A percentile compares a stretch with the other conserved stretches of the same genome.
Evolutionary conservation across 805 yeast species (phyloP).

Genomic region (Cyberlindnera euphorbiae): DNA sequence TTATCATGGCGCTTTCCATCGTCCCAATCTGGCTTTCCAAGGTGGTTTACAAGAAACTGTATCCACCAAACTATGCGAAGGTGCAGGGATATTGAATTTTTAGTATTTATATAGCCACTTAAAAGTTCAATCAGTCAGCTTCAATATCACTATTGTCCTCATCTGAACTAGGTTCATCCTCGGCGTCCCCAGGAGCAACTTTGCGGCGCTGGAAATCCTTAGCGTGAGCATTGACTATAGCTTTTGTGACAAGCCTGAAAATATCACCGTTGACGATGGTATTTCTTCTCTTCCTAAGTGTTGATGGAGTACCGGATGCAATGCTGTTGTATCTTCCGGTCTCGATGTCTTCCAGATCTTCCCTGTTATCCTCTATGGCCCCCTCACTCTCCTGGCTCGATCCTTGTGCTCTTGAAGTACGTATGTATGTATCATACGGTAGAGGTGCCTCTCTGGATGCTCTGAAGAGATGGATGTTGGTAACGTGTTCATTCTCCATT

Average conservation of each 20-base stretch:
- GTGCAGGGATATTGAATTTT: constrained; percentile 63
- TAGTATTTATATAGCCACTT: neutral
- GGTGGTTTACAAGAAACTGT: constrained; percentile 63
- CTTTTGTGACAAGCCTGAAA: constrained; percentile 43
- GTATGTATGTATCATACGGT: constrained; percentile 57
- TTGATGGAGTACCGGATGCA: constrained; percentile 1
- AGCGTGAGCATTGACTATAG: constrained; percentile 71
- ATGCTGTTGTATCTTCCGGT: constrained; percentile 4
- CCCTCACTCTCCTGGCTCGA: constrained; percentile 1
- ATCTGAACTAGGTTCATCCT: constrained; percentile 19
- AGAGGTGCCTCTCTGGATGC: constrained; percentile 85
- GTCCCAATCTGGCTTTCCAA: constrained; percentile 89
- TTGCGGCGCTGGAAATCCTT: constrained; percentile 65
- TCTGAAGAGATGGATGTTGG: constrained; percentile 78
- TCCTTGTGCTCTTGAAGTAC: constrained; percentile 25
- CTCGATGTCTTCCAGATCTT: constrained; percentile 7
- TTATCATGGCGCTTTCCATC: constrained; percentile 65
- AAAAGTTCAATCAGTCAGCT: too few relatives aligned
- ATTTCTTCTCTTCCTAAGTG: constrained; percentile 18
- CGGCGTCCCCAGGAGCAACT: constrained; percentile 14
- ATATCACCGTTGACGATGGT: constrained; percentile 23
- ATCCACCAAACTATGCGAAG: constrained; percentile 96
- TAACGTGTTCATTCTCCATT: constrained; percentile 93
- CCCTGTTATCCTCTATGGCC: constrained; percentile 1
- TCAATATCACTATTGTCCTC: constrained; percentile 32